Base-by-base conservation (phyloP, 192 early-diverging fungal genomes). In the Chytriomyces confervae region DNA sequence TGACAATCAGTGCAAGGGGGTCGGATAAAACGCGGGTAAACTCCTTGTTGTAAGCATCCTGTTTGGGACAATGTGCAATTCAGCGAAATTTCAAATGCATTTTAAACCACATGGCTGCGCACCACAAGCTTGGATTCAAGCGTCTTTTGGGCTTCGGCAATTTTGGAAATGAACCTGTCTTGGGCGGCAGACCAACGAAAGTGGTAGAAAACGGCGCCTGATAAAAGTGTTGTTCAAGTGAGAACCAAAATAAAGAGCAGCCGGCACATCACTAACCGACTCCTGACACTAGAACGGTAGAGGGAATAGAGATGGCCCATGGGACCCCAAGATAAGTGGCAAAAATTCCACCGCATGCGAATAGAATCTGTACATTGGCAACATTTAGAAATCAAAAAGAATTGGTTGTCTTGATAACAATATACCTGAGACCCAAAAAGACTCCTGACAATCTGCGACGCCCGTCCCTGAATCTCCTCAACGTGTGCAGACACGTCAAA, bases 11-110 rank as follows among this genome's bases (percentile, higher is more conserved):
- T 8, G 69, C 61, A 24, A 85, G 74, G 5, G 84, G 84, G 60
- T 75, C 77, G 6, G 79, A 72, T 8, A 78, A 81, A n/a, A 81
- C 81, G 10, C 77, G 66, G 10, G 66, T 76, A 60, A 85, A 83
- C 50, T 85, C 81, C n/a, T 77, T 53, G 29, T 78, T 70, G 51
- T 85, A 85, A 16, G 76, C 53, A 8, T 73, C 53, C 83, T 84
- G 62, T 20, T 43, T 18, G 5, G 45, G 29, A 20, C 1, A 57
- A 16, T 24, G 48, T n/a, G 29, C 36, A 2, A 36, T 63, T n/a
- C 16, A 61, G 45, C 69, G n/a, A 50, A 50, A 29, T 20, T 50
- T n/a, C 44, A 69, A 69, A 43, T 36, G 36, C 0, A 69, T 24
- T 29, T 13, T 63, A 62, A 62, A 48, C 5, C 0, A 23, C 5